A percentile compares a stretch with the other conserved stretches of the same genome.
Conservation (phyloP, 2,329 filamentous ascomycete species). For the Aspergillus calidoustus region DNA sequence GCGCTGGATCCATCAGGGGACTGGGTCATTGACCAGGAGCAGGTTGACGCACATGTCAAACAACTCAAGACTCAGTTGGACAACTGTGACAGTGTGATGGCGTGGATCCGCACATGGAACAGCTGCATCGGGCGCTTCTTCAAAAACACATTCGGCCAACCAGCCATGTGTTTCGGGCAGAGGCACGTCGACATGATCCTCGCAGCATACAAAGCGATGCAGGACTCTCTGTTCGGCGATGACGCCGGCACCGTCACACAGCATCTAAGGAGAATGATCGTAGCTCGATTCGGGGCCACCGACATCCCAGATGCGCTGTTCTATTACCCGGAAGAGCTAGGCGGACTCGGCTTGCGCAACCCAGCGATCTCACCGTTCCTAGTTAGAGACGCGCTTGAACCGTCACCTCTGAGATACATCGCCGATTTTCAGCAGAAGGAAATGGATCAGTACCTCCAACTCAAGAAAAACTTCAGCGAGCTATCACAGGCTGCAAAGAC, state of each 20-base stretch:
- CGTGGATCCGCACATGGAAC: conserved; percentile 61
- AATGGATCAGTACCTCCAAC: conserved; percentile 24
- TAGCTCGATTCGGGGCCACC: conserved; percentile 52
- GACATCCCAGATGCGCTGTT: conserved; percentile 54
- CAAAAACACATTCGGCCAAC: conserved; percentile 55
- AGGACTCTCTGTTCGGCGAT: conserved; percentile 48
- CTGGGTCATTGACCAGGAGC: conserved; percentile 45
- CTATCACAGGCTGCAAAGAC: neutral
- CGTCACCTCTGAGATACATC: conserved; percentile 31
- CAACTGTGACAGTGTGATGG: conserved; percentile 54
- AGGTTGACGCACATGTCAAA: conserved; percentile 45
- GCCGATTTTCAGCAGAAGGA: conserved; percentile 31
- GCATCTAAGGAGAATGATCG: conserved; percentile 56
- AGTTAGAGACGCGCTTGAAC: conserved; percentile 36
- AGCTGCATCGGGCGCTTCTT: conserved; percentile 58
- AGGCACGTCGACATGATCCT: conserved; percentile 56
- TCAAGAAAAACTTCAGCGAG: conserved; percentile 32
- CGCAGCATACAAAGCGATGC: conserved; percentile 51
- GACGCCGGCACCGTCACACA: conserved; percentile 49
- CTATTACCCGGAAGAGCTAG: conserved; percentile 52
- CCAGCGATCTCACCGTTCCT: conserved; percentile 51
- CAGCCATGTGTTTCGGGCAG: conserved; percentile 55
- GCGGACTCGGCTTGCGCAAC: conserved; percentile 54
- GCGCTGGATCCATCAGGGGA: conserved; percentile 40
- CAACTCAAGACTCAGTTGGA: conserved; percentile 48